Evolutionary conservation across 2,329 filamentous ascomycete genomes (phyloP).

Genomic region (Colletotrichum scovillei): DNA sequence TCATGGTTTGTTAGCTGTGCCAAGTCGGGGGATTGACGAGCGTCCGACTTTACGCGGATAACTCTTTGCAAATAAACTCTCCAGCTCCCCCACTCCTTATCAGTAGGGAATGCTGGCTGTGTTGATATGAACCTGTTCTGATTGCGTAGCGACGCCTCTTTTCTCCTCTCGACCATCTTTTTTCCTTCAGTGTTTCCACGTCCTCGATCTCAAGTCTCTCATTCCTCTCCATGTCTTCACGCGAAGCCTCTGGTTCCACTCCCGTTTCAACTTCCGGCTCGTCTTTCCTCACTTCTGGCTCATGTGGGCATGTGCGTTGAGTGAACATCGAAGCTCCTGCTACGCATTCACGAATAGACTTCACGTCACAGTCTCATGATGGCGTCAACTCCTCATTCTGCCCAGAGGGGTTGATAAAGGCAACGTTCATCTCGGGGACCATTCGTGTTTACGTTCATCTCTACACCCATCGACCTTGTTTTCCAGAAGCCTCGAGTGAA

Average conservation of each 20-base stretch:
- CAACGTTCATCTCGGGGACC: too few species aligned
- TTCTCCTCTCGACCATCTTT: too few species aligned
- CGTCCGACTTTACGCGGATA: background rate
- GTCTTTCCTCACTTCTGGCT: background rate
- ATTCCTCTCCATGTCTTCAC: background rate
- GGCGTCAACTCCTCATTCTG: background rate
- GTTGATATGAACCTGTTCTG: background rate
- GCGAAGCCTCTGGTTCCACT: background rate
- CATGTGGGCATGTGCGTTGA: background rate
- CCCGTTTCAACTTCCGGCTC: background rate
- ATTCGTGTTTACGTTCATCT: too few species aligned
- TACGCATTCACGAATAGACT: background rate
- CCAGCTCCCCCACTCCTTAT: background rate
- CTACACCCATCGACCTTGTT: background rate
- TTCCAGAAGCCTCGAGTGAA: background rate
- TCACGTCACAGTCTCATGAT: background rate
- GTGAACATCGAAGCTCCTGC: background rate
- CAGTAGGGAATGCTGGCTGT: background rate
- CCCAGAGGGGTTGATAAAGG: too few species aligned
- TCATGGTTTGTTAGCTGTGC: background rate
- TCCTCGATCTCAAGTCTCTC: too few species aligned
- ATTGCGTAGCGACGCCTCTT: too few species aligned
- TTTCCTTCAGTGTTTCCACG: too few species aligned
- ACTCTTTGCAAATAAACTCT: background rate
- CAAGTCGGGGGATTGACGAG: background rate